Percentiles rank a stretch among this genome's conserved stretches.
These are phyloP conservation scores for Stemphylium lycopersici DNA, from an alignment of 2,329 filamentous ascomycete species.

Conservation along the genomic window DNA sequence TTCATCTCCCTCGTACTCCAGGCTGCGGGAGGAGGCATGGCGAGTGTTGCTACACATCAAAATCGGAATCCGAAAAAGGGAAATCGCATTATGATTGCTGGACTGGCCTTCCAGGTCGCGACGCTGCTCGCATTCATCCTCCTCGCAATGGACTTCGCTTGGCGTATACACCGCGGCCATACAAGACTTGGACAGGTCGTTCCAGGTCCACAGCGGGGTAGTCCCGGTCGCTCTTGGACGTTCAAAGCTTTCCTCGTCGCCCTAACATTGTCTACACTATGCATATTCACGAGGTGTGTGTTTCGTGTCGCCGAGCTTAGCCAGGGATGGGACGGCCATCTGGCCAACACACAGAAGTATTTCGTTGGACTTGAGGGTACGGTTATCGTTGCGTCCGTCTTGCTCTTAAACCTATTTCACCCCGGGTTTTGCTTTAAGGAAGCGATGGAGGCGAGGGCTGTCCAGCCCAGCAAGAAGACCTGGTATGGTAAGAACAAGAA, in stretches of 20 bases:
- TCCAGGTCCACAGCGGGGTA: constrained; percentile 33
- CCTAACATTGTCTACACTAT: constrained; percentile 63
- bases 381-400: constrained; percentile 39
- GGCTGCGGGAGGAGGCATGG: constrained; percentile 53
- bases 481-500: not conserved
- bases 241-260: constrained; percentile 64
- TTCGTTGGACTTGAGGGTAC: constrained; percentile 49
- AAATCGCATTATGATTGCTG: constrained; percentile 55
- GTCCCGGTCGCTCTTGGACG: constrained; percentile 40
- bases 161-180: constrained; percentile 33
- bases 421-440: constrained; percentile 47
- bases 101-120: constrained; percentile 53
- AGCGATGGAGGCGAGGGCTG: constrained; percentile 23
- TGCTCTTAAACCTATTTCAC: constrained; percentile 46
- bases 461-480: constrained; percentile 9
- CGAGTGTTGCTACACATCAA: constrained; percentile 42
- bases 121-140: constrained; percentile 53
- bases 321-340: constrained; percentile 65
- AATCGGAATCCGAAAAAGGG: constrained; percentile 45
- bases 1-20: constrained; percentile 54
- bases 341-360: constrained; percentile 57
- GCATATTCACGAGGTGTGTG: constrained; percentile 68
- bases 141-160: constrained; percentile 50
- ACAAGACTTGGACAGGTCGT: constrained; percentile 24
- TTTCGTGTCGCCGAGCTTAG: constrained; percentile 71